Evolutionary conservation across 805 yeast species (phyloP), one percentile per base, ranked within the genome.

Genomic region (Saccharomycopsis microspora): DNA sequence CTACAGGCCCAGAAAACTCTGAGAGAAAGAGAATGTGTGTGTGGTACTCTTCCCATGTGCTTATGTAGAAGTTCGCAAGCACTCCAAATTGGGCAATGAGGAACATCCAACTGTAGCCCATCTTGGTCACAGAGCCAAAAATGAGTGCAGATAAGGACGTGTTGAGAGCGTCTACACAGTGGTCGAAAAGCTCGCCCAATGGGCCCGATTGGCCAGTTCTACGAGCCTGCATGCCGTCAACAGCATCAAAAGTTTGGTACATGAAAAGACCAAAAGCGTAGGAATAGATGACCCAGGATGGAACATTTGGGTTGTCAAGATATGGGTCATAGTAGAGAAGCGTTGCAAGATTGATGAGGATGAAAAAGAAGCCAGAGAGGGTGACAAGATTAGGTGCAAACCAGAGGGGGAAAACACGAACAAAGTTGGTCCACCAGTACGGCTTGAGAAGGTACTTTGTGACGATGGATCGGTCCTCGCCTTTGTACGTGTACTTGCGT

Each of bases 21-120:
- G 90, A 78, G 46, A 89, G 68, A 62, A 72, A 89, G 44, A 89
- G 68, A 42, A 78, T 80, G 57, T 87, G 94, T 0, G 97, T 89
- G 60, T 88, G 90, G 62, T 77, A 89, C 61, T 88, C 96, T 65
- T 89, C 97, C 97, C 97, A 89, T 0, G 97, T 89, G 37, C 94
- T 81, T 44, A 85, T 61, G 61, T 88, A 89, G 62, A 89, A 90
- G 63, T 89, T 89, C 52, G 82, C 76, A 45, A 85, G 71, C 2
- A 85, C 69, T 4, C 85, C 87, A 61, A 84, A 80, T 56, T 85
- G 88, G 3, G 87, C 67, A 41, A 84, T 47, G 48, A 82, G 59
- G 41, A 82, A 62, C 52, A 72, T 55, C 69, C 80, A 75, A 4
- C 84, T 74, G 59, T 76, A 78, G 0, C 96, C 96, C 56, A 82